Evolutionary conservation across 1,284 basidiomycete genomes (phyloP).

Genomic region (Leccinum fallax): DNA sequence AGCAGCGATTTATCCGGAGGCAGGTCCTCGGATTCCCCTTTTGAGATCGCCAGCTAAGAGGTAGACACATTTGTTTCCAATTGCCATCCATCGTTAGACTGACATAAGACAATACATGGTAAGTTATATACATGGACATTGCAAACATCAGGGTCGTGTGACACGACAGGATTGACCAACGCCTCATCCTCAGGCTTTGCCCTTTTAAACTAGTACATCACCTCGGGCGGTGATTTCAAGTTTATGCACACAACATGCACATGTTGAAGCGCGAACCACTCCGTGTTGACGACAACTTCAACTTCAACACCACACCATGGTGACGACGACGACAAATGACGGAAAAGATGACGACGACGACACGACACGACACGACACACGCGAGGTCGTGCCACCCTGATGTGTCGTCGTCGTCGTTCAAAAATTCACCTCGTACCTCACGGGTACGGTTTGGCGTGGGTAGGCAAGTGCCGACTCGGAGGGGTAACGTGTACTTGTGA

Average conservation of each 20-base stretch:
- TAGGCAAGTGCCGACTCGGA: no score
- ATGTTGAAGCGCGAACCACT: conserved; percentile 46
- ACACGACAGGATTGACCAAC: not conserved
- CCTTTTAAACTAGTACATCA: conserved; percentile 21
- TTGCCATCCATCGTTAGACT: not conserved
- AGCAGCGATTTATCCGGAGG: conserved; percentile 40
- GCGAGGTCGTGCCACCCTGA: no score
- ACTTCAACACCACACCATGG: no score
- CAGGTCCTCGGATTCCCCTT: not conserved
- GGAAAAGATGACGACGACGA: no score
- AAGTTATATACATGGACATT: conserved; percentile 14
- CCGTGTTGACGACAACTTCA: conserved; percentile 35
- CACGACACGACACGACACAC: no score
- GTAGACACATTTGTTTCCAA: not conserved
- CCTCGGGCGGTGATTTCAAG: conserved; percentile 12
- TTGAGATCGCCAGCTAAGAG: not conserved
- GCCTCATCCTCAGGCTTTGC: conserved; percentile 5
- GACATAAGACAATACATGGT: not conserved
- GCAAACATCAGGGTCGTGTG: conserved; percentile 1
- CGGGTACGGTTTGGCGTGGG: no score
- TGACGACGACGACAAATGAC: no score
- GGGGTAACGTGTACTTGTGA: no score
- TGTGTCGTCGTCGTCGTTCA: no score
- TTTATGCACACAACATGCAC: no score
- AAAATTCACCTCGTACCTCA: no score